A percentile compares a stretch with the other conserved stretches of the same genome.
Conservation (phyloP, 2,329 filamentous ascomycete genomes). For the Aspergillus sp. region DNA sequence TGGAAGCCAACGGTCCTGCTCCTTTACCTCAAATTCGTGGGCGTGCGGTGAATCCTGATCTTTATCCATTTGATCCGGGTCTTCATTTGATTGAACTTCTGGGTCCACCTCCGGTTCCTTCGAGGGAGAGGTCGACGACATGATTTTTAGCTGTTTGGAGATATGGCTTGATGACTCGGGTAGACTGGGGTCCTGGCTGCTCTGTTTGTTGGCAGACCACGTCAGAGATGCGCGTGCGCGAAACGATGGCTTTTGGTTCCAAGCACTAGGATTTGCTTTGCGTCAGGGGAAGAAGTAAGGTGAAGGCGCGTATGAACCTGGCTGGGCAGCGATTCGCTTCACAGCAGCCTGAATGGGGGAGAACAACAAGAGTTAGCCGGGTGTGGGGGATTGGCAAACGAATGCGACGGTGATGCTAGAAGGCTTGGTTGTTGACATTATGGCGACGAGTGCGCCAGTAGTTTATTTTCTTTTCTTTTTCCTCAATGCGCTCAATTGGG, state of each 20-base stretch:
- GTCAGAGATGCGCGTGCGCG: constrained; percentile 33
- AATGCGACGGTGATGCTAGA: not conserved
- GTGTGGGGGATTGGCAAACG: constrained; percentile 20
- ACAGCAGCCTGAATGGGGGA: constrained; percentile 23
- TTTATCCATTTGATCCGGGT: constrained; percentile 72
- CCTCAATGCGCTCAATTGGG: too few species aligned
- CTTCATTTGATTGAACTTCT: constrained; percentile 85
- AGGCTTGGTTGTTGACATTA: not conserved
- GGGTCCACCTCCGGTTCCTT: constrained; percentile 85
- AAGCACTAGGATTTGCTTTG: constrained; percentile 17
- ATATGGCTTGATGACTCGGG: constrained; percentile 21
- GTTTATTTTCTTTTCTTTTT: not conserved
- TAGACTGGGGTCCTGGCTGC: constrained; percentile 25
- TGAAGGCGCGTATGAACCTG: constrained; percentile 11
- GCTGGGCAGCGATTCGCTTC: constrained; percentile 34
- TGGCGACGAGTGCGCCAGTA: constrained; percentile 10
- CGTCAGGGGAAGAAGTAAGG: constrained; percentile 14
- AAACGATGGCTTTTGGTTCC: constrained; percentile 14
- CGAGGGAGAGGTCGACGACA: constrained; percentile 93
- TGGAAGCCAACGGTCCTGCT: constrained; percentile 98
- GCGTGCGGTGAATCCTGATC: constrained; percentile 62
- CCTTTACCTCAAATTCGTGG: constrained; percentile 97
- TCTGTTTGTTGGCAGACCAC: constrained; percentile 40
- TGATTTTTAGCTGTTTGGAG: constrained; percentile 56
- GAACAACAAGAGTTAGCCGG: constrained; percentile 15